These are phyloP conservation scores for Salix dunnii DNA, from an alignment of 345 rosid genomes.

Conservation along the genomic window DNA sequence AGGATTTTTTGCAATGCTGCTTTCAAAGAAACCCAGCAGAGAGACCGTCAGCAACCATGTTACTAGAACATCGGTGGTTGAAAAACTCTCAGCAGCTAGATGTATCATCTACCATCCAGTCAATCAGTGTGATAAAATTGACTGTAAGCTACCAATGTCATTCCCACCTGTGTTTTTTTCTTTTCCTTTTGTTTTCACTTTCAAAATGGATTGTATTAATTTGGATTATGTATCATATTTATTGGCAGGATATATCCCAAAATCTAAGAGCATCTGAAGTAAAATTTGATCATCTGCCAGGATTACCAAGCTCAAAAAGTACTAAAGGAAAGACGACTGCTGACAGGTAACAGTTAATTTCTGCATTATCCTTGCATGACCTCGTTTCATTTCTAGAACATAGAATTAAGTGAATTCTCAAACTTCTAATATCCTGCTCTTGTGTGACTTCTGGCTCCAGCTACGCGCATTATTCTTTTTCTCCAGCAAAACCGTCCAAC, in stretches of 20 bases:
- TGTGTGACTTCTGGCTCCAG: slow-evolving; percentile 35
- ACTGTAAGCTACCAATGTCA: slow-evolving; percentile 35
- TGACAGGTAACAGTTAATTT: slow-evolving; percentile 43
- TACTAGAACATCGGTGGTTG: slow-evolving; percentile 75
- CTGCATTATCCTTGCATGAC: background rate
- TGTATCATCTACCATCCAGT: slow-evolving; percentile 31
- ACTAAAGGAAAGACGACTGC: slow-evolving; percentile 26
- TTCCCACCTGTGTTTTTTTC: background rate
- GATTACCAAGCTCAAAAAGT: slow-evolving; percentile 20
- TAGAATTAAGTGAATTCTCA: slow-evolving; percentile 12
- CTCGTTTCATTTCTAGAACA: background rate
- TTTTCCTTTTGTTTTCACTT: background rate
- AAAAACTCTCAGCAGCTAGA: slow-evolving; percentile 42
- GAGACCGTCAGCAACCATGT: slow-evolving; percentile 64
- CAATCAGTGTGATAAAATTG: slow-evolving; percentile 41
- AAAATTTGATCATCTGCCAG: slow-evolving; percentile 41
- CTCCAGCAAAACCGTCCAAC: slow-evolving; percentile 50
- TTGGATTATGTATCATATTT: background rate
- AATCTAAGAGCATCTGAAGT: slow-evolving; percentile 37
- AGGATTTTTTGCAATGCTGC: slow-evolving; percentile 76
- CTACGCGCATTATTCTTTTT: slow-evolving; percentile 48
- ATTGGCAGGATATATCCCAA: slow-evolving; percentile 46
- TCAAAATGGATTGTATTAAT: background rate
- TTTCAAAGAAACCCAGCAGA: slow-evolving; percentile 88
- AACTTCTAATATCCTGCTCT: slow-evolving; percentile 6